Base-by-base conservation (phyloP, 768 basidiomycete species). In the Austroboletus eburneus region DNA sequence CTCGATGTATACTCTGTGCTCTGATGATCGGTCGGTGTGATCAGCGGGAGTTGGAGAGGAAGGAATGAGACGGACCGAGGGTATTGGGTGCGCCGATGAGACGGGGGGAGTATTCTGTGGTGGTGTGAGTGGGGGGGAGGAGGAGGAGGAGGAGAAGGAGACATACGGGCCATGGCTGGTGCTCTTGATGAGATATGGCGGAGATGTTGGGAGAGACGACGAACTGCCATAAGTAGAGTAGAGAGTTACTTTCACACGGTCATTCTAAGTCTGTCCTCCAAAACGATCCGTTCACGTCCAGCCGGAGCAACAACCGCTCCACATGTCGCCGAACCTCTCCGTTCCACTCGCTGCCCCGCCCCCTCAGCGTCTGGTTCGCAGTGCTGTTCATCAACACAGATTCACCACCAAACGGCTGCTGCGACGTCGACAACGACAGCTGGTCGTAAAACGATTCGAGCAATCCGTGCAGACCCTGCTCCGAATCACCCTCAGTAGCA, bases 1-100 rank as follows among this genome's bases (percentile, higher is more conserved):
- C 69, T 98, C 94, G 71, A 92, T 82, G 79, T 71, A 99, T 49
- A 95, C 86, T 56, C 95, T 87, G 74, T 97, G 91, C 59, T 98
- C 96, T 97, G 69, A 59, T 56, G n/a, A 61, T 54, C 54, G 43
- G 21, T 37, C 32, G 41, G 43, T 9, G n/a, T 50, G 58, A 55
- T 66, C 57, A 63, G 50, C 46, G 46, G 33, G 49, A 8, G 29
- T 25, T 25, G 18, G 49, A 22, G 42, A 22, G 16, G 50, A 47
- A 41, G 46, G 10, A 27, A n/a, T n/a, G n/a, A 63, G 27, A 63
- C 74, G 54, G 57, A 96, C 95, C 95, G 57, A 97, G 83, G 48
- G 95, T 97, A 78, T 98, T 88, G 60, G 91, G 75, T 44, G 94
- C 87, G 36, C 86, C 89, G 67, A 93, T 76, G 73, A 85, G 75